Evolutionary conservation across 208 protist species (phyloP).

Genomic region (Phytomonas sp.): DNA sequence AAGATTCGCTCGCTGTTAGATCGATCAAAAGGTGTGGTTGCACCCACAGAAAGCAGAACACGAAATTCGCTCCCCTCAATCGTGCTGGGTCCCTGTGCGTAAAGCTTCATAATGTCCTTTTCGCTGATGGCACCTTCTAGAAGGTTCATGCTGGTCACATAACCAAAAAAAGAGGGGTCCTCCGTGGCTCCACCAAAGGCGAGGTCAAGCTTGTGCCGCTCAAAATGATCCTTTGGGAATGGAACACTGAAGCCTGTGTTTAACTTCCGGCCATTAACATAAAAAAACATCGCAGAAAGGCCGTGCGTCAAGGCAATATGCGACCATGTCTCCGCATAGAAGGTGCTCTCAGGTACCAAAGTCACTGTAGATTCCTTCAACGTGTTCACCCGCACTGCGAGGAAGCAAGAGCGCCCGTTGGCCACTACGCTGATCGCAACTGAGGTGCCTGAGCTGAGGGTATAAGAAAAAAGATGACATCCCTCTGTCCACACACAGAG

Average conservation of each 20-base stretch:
- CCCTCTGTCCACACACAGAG: conserved; percentile 70
- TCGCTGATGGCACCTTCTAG: conserved; percentile 40
- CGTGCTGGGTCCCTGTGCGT: conserved; percentile 27
- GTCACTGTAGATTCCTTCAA: conserved; percentile 17
- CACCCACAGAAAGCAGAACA: background rate
- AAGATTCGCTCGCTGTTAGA: background rate
- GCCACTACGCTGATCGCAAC: conserved; percentile 48
- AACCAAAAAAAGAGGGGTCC: conserved; percentile 62
- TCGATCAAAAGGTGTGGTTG: background rate
- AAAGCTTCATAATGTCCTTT: conserved; percentile 49
- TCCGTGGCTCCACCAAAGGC: conserved; percentile 45
- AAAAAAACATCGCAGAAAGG: conserved; percentile 40
- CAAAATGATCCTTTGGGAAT: conserved; percentile 46
- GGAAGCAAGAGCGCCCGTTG: conserved; percentile 54
- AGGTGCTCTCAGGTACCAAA: conserved; percentile 31
- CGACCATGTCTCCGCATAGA: conserved; percentile 58
- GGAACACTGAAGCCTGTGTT: conserved; percentile 27
- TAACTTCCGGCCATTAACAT: conserved; percentile 55
- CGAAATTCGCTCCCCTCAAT: background rate
- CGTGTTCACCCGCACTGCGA: conserved; percentile 39
- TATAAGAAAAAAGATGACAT: conserved; percentile 65
- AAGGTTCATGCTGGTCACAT: conserved; percentile 61
- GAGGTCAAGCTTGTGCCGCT: conserved; percentile 42
- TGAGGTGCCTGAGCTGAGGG: conserved; percentile 31
- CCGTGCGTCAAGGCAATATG: conserved; percentile 70